These are phyloP conservation scores for Chlorella sorokiniana DNA, from an alignment of 139 green algal genomes.

Conservation along the genomic window DNA sequence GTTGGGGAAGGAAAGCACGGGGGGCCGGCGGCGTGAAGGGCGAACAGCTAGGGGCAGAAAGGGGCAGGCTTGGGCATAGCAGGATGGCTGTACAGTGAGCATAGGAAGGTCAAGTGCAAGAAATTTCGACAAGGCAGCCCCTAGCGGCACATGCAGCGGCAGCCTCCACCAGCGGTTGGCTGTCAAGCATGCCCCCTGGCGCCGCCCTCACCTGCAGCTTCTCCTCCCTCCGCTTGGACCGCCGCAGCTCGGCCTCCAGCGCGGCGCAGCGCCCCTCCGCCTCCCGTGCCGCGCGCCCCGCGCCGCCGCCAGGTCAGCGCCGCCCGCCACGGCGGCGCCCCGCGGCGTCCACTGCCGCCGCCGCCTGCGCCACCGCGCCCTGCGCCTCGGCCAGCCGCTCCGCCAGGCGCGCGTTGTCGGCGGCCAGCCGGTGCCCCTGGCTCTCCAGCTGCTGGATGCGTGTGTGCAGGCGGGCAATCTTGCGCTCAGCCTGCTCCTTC, in stretches of 20 bases:
- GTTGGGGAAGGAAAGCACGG: constrained; percentile 26
- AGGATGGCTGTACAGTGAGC: too few relatives aligned
- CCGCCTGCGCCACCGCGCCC: constrained; percentile 1
- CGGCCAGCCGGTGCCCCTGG: constrained; percentile 20
- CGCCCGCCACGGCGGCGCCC: neutral
- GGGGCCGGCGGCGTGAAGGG: neutral
- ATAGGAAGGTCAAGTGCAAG: too few relatives aligned
- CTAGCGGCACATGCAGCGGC: too few relatives aligned
- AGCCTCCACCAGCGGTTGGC: neutral
- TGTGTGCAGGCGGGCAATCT: constrained; percentile 43
- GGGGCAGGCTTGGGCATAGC: neutral
- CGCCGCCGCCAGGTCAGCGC: constrained; percentile 12
- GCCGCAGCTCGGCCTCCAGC: constrained; percentile 73
- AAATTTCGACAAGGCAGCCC: too few relatives aligned
- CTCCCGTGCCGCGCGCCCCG: too few relatives aligned
- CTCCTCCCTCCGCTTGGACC: constrained; percentile 72
- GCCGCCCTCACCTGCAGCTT: constrained; percentile 64
- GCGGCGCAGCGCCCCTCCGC: constrained; percentile 14
- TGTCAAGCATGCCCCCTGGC: neutral
- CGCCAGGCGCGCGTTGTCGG: neutral
- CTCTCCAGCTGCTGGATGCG: constrained; percentile 37
- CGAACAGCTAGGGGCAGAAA: too few relatives aligned
- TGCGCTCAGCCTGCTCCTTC: constrained; percentile 38
- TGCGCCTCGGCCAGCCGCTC: constrained; percentile 13
- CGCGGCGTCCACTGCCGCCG: constrained; percentile 8